phyloP scores from a whole-genome alignment of 1,139 yeast genomes.

The Barnettozyma hawaiiensis region DNA sequence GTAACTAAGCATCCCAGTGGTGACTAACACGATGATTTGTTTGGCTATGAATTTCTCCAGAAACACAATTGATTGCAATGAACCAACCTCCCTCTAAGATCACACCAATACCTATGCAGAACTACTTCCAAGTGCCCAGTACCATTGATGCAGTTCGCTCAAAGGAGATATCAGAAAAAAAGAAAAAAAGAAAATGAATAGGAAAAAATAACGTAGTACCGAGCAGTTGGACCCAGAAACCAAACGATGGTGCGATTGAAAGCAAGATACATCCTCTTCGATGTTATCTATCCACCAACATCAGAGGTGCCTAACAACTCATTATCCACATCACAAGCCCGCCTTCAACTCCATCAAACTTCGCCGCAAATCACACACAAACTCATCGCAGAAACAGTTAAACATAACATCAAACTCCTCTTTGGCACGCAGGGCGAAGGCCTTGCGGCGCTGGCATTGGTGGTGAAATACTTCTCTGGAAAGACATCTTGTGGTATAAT shows the following conservation, averaged over 20 bases:
- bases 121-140: too few relatives aligned
- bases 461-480: slow-evolving; percentile 74
- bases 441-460: slow-evolving; percentile 51
- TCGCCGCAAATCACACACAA: slow-evolving; percentile 41
- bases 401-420: slow-evolving; percentile 46
- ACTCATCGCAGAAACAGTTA: slow-evolving; percentile 47
- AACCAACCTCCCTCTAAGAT: too few relatives aligned
- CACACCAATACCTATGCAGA: too few relatives aligned
- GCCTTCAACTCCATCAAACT: slow-evolving; percentile 44
- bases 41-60: too few relatives aligned
- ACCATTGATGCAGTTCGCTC: too few relatives aligned
- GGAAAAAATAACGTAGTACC: too few relatives aligned
- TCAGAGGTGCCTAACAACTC: slow-evolving; percentile 43
- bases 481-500: slow-evolving; percentile 82
- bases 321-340: slow-evolving; percentile 27
- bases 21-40: too few relatives aligned
- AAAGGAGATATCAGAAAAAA: too few relatives aligned
- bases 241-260: slow-evolving; percentile 73
- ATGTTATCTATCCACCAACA: slow-evolving; percentile 57
- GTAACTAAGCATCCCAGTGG: too few relatives aligned
- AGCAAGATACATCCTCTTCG: slow-evolving; percentile 78
- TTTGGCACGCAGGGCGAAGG: slow-evolving; percentile 84
- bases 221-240: neutral
- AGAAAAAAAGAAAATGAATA: too few relatives aligned
- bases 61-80: too few relatives aligned